These are phyloP conservation scores for Epichloe baconii DNA, from an alignment of 2,329 filamentous ascomycete species.

Conservation along the genomic window DNA sequence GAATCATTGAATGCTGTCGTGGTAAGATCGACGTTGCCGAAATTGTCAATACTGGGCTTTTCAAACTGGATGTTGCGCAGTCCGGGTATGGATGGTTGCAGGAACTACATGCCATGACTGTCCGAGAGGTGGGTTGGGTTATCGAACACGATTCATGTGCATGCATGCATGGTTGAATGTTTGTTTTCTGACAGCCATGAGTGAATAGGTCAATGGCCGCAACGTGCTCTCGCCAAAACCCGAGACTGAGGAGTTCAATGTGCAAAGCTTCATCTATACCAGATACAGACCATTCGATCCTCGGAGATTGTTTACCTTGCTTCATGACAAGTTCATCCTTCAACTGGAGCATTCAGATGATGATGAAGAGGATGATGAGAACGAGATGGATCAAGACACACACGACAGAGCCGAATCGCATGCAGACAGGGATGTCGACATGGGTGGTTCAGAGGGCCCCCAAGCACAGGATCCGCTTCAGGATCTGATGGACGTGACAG, in stretches of 20 bases:
- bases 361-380: conserved; percentile 19
- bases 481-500: conserved; percentile 3
- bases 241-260: conserved; percentile 61
- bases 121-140: conserved; percentile 34
- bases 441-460: conserved; percentile 7
- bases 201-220: conserved; percentile 26
- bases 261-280: conserved; percentile 57
- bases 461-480: not conserved
- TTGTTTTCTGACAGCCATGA: not conserved
- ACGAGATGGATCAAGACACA: conserved; percentile 14
- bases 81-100: conserved; percentile 57
- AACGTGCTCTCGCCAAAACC: conserved; percentile 51
- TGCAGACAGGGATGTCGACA: conserved; percentile 11
- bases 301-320: conserved; percentile 27
- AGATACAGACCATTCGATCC: conserved; percentile 43
- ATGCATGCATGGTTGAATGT: not conserved
- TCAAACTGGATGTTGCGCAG: conserved; percentile 51
- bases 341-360: conserved; percentile 30
- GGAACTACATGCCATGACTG: conserved; percentile 54
- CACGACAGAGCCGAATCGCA: not conserved
- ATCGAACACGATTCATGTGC: not conserved
- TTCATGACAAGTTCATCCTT: conserved; percentile 38
- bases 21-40: conserved; percentile 46
- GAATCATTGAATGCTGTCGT: conserved; percentile 46
- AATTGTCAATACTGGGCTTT: conserved; percentile 52